A percentile compares a stretch with the other conserved stretches of the same genome.
phyloP scores from a whole-genome alignment of 1,284 basidiomycete genomes.

The Rhodotorula sp. region DNA sequence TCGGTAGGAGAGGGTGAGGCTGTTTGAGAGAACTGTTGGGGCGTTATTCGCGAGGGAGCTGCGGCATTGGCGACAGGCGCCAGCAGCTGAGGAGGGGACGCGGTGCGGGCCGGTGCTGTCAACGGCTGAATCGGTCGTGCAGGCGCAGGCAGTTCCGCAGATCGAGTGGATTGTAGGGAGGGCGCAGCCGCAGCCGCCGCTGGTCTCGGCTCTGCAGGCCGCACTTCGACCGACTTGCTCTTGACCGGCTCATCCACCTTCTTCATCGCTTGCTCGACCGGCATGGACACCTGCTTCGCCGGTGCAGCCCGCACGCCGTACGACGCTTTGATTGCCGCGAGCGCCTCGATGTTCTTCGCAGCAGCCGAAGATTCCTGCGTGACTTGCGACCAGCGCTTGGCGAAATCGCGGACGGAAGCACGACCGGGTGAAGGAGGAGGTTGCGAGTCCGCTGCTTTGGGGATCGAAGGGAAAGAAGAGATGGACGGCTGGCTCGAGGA shows the following conservation, averaged over 20 bases:
- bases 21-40: neutral
- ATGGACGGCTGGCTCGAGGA: neutral
- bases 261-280: neutral
- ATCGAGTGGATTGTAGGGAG: too few species aligned
- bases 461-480: neutral
- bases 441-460: neutral
- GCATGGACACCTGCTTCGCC: neutral
- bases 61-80: neutral
- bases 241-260: neutral
- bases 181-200: neutral
- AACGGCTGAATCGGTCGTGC: too few species aligned
- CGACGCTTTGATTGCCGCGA: constrained; percentile 26
- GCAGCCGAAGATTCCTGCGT: constrained; percentile 2
- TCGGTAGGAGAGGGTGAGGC: neutral
- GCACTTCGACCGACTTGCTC: neutral
- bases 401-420: constrained; percentile 6
- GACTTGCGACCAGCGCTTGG: constrained; percentile 17
- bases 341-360: constrained; percentile 12
- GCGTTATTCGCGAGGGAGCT: neutral
- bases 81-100: too few species aligned
- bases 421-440: constrained; percentile 5
- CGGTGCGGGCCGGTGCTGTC: too few species aligned
- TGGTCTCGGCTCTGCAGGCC: neutral
- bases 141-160: too few species aligned
- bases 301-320: constrained; percentile 29